Base-by-base conservation (phyloP, 2,329 filamentous ascomycete genomes). In the Cytospora chrysosperma region DNA sequence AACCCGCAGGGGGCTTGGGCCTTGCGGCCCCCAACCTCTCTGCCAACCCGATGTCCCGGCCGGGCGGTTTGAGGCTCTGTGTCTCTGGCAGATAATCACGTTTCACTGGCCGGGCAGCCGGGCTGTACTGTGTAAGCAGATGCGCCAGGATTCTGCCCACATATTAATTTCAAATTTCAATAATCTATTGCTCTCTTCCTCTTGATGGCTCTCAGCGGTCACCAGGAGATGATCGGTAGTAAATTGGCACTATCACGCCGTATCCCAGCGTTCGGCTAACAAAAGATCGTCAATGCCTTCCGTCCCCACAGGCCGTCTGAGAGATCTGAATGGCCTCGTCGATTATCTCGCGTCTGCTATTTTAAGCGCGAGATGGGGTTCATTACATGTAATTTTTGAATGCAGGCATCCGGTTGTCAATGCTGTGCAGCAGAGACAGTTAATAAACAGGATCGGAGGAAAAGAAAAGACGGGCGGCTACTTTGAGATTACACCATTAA, bases 51-150 rank as follows among this genome's bases (percentile, higher is more conserved):
- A 52, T 28, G 13, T 49, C 30, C 26, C 56, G 61, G 34, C 61
- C 55, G 49, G 56, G 61, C 56, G 52, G 61, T 63, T 63, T 63
- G 61, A 63, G 54, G 55, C 61, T 63, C 55, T 28, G 55, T 54
- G 26, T 59, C 61, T 58, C 27, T 17, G 47, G 21, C 53, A 37
- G n/a, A 26, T 37, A 37, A 26, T 30, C 26, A 26, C 15, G 34
- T 26, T n/a, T 26, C n/a, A 55, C 58, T 61, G 59, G 59, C 54
- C 58, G 54, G 58, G 49, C 57, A 49, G 58, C 58, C 52, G 50
- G 43, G 58, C 32, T 50, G 34, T 30, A 32, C 17, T 13, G 51
- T 24, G 12, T 19, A 47, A 47, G 4, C 43, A 13, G n/a, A 24
- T 47, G 43, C 43, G 43, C 43, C 43, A 24, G n/a, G 15, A 40